Evolutionary conservation across 2,329 filamentous ascomycete species (phyloP), one percentile per base, ranked within the genome.

Genomic region (Pseudogymnoascus sp.): DNA sequence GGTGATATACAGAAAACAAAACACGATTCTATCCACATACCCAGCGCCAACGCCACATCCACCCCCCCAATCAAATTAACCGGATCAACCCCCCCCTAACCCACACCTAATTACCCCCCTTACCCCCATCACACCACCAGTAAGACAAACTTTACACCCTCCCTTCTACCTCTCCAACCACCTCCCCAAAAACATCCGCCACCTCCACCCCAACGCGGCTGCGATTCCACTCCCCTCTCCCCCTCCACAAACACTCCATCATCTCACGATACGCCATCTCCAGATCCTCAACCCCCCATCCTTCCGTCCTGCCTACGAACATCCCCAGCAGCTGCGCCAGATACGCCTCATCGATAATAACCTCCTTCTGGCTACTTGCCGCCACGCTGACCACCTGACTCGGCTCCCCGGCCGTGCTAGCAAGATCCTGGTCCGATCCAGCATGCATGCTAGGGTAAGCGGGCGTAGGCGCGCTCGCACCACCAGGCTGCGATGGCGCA

Each of bases 241-340:
- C 83, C 64, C 81, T 82, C 94, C 94, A 99, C 49, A 97, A 83
- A 66, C 87, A 85, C 64, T 93, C 89, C 93, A 97, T 97, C 66
- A 97, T 79, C 67, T 88, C 86, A 6, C 92, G 88, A 73, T 92
- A 92, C 72, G 97, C 87, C 75, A 97, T 93, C 78, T 97, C 93
- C 19, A 99, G 79, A 74, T 99, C 93, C 76, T 99, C 94, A 60
- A 99, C 90, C 0, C 88, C 69, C 33, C 67, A 72, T 1, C 71
- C 71, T 30, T 68, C 71, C 19, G 68, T 69, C 23, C 68, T 66
- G 23, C 67, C 65, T 1, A 69, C 67, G 1, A 73, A 63, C 16
- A 63, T 62, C 11, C 42, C 61, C 1, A 70, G 60, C 9, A 73
- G 25, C 25, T 68, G 63, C 1, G 68, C 64, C 9, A 70, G 49